Evolutionary conservation across 495 filamentous ascomycete species (phyloP).

Genomic region (Chaetomidium leptoderma): DNA sequence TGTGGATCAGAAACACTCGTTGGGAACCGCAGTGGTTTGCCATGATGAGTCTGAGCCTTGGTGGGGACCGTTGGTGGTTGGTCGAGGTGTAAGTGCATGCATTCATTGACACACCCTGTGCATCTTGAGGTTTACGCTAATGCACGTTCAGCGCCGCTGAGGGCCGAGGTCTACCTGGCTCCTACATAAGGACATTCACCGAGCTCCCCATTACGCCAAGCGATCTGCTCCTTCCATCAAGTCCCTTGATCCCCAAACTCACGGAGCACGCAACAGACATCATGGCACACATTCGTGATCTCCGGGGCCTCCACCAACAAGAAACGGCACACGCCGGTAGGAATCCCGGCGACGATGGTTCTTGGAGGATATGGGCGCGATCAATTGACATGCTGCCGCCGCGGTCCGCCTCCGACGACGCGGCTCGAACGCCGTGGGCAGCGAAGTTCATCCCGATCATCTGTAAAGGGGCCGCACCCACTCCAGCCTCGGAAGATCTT

Average conservation of each 20-base stretch:
- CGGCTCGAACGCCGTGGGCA: conserved; percentile 41
- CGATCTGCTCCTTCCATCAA: conserved; percentile 32
- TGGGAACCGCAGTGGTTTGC: conserved; percentile 67
- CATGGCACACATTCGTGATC: conserved; percentile 43
- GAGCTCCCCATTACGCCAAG: conserved; percentile 37
- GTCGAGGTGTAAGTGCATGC: conserved; percentile 53
- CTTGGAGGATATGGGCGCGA: conserved; percentile 36
- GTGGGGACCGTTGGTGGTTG: conserved; percentile 74
- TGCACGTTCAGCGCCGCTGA: conserved; percentile 16
- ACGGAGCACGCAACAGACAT: conserved; percentile 38
- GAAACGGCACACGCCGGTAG: conserved; percentile 29
- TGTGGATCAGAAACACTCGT: conserved; percentile 59
- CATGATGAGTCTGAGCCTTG: conserved; percentile 62
- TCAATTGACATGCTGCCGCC: conserved; percentile 41
- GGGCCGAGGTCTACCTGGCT: conserved; percentile 16
- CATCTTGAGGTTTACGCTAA: conserved; percentile 14
- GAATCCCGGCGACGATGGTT: conserved; percentile 15
- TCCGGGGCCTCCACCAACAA: conserved; percentile 41
- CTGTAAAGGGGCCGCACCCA: conserved; percentile 44
- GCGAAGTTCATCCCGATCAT: conserved; percentile 51
- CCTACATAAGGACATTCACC: conserved; percentile 31
- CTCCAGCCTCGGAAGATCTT: conserved; percentile 20
- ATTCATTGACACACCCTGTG: not conserved
- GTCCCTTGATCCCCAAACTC: conserved; percentile 38
- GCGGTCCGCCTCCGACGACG: conserved; percentile 8